A percentile compares a stretch with the other conserved stretches of the same genome.
Evolutionary conservation across 768 basidiomycete genomes (phyloP).

Genomic region (Suillus placidus): DNA sequence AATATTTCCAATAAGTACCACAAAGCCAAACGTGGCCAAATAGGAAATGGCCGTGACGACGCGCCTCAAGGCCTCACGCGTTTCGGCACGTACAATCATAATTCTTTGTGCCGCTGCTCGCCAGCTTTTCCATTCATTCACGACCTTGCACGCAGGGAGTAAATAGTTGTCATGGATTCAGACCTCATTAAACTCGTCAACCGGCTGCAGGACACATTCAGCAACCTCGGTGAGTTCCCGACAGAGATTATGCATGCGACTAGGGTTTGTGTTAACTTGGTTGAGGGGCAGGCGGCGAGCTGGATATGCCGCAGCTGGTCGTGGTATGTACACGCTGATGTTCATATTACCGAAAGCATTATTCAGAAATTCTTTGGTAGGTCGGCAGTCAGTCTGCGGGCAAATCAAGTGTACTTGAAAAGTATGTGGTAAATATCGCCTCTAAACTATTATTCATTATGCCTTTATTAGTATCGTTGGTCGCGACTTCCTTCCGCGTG

Average conservation of each 20-base stretch:
- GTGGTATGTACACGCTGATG: slow-evolving; percentile 59
- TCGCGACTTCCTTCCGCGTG: slow-evolving; percentile 85
- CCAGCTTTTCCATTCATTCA: neutral
- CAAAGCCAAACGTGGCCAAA: slow-evolving; percentile 27
- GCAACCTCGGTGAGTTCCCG: slow-evolving; percentile 70
- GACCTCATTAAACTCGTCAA: slow-evolving; percentile 95
- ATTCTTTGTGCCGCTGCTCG: neutral
- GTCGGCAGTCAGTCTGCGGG: slow-evolving; percentile 97
- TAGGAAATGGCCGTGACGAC: slow-evolving; percentile 30
- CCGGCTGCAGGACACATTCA: slow-evolving; percentile 92
- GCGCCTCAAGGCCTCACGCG: slow-evolving; percentile 28
- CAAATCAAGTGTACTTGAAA: slow-evolving; percentile 95
- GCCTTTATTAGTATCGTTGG: slow-evolving; percentile 78
- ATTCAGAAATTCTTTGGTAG: slow-evolving; percentile 40
- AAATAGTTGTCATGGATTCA: slow-evolving; percentile 69
- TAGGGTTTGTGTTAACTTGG: slow-evolving; percentile 8
- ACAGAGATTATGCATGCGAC: slow-evolving; percentile 8
- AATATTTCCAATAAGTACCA: slow-evolving; percentile 13
- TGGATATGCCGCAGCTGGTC: slow-evolving; percentile 91
- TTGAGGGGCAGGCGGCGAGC: slow-evolving; percentile 67
- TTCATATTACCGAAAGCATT: neutral
- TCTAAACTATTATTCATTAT: slow-evolving; percentile 6
- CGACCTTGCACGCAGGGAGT: neutral
- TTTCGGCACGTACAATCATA: slow-evolving; percentile 15
- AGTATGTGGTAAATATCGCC: slow-evolving; percentile 54